Conservation (phyloP, 768 basidiomycete genomes). For the Psilocybe tampanensis region DNA sequence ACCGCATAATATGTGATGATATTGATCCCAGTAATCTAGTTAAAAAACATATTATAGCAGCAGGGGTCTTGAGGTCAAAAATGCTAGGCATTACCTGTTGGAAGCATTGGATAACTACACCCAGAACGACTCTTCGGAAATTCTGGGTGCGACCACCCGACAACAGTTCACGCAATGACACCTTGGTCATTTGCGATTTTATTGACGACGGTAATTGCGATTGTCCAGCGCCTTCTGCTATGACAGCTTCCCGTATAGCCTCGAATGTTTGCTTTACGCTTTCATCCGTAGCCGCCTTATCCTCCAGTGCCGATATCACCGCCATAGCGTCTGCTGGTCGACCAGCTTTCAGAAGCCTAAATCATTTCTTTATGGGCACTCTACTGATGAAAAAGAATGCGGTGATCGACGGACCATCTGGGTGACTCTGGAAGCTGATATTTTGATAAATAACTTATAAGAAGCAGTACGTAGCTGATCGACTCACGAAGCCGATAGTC, state of each 20-base stretch:
- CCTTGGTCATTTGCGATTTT: slow-evolving; percentile 21
- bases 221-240: slow-evolving; percentile 36
- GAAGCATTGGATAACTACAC: slow-evolving; percentile 62
- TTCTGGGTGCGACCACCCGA: slow-evolving; percentile 60
- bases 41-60: background rate
- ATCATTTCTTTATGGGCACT: background rate
- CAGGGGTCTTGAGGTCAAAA: background rate
- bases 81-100: slow-evolving; percentile 45
- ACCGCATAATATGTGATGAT: slow-evolving; percentile 61
- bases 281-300: slow-evolving; percentile 47
- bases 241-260: slow-evolving; percentile 55
- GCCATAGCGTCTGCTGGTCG: slow-evolving; percentile 57
- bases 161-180: slow-evolving; percentile 55
- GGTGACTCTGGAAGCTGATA: slow-evolving; percentile 60
- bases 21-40: slow-evolving; percentile 61
- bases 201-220: slow-evolving; percentile 1
- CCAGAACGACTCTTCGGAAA: slow-evolving; percentile 58
- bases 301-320: slow-evolving; percentile 64
- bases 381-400: background rate
- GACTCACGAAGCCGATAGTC: slow-evolving; percentile 50
- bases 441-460: background rate
- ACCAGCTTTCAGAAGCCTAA: slow-evolving; percentile 58
- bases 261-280: slow-evolving; percentile 52
- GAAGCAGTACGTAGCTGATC: background rate
- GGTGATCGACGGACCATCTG: slow-evolving; percentile 41